A percentile compares a stretch with the other conserved stretches of the same genome.
Evolutionary conservation across 805 yeast species (phyloP).

Genomic region (Pichia eremophila): DNA sequence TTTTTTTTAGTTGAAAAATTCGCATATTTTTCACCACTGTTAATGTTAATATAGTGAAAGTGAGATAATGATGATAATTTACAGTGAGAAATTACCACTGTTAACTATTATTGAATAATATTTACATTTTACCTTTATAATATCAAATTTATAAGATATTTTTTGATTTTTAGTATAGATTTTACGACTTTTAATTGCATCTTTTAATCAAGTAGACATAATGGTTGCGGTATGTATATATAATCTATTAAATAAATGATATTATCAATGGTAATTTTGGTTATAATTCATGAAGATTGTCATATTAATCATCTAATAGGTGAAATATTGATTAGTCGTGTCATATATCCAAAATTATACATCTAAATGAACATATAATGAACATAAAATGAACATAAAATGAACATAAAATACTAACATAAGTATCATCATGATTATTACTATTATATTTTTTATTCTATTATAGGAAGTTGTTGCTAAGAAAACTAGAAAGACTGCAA

Average conservation of each 20-base stretch:
- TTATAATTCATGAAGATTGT: conserved; percentile 1
- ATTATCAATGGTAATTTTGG: background rate
- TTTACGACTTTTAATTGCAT: background rate
- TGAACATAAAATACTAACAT: no score
- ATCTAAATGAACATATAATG: no score
- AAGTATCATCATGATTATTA: background rate
- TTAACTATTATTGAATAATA: no score
- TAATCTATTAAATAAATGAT: background rate
- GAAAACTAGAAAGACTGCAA: conserved; percentile 80
- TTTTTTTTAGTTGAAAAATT: no score
- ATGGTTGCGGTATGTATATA: conserved; percentile 25
- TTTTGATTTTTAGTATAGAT: background rate
- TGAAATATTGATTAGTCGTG: no score
- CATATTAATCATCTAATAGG: background rate
- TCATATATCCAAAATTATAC: no score
- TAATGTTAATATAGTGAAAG: no score
- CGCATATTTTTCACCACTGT: no score
- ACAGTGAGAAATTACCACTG: background rate
- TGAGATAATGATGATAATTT: background rate
- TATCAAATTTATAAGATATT: background rate
- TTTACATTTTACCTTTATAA: no score
- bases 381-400: background rate
- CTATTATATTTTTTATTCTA: background rate
- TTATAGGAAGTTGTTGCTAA: conserved; percentile 75
- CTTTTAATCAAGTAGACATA: conserved; percentile 10